Conservation (phyloP, 1,139 yeast genomes). For the Candida frijolesensis region DNA sequence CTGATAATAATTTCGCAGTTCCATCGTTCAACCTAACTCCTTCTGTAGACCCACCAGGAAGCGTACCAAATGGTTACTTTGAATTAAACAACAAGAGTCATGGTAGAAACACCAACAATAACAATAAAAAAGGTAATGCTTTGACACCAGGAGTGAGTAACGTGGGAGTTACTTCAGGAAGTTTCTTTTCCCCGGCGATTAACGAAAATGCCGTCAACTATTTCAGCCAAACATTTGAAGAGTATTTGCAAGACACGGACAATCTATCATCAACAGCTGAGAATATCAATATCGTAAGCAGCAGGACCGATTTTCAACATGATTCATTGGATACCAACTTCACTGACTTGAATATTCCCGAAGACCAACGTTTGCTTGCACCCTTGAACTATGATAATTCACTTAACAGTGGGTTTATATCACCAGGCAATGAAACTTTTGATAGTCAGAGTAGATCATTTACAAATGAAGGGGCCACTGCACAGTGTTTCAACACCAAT, state of each 20-base stretch:
- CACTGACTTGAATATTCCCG: constrained; percentile 6
- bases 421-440: constrained; percentile 8
- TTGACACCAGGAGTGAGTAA: constrained; percentile 4
- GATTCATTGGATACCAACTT: constrained; percentile 2
- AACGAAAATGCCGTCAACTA: constrained; percentile 11
- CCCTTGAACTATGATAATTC: constrained; percentile 10
- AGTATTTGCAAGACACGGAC: constrained; percentile 14
- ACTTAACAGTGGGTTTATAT: constrained; percentile 6
- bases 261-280: constrained; percentile 1
- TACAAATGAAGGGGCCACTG: background rate
- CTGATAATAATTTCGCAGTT: constrained; percentile 9
- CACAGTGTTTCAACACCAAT: background rate
- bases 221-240: constrained; percentile 18
- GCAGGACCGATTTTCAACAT: background rate
- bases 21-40: constrained; percentile 33
- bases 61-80: constrained; percentile 35
- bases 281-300: background rate
- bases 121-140: background rate
- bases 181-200: constrained; percentile 18
- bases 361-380: constrained; percentile 1
- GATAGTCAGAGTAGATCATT: background rate
- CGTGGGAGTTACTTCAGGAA: constrained; percentile 8
- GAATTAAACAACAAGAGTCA: constrained; percentile 17
- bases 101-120: background rate
- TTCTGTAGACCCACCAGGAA: constrained; percentile 44